Base-by-base conservation (phyloP, 1,139 yeast genomes). In the Pichia kudriavzevii region DNA sequence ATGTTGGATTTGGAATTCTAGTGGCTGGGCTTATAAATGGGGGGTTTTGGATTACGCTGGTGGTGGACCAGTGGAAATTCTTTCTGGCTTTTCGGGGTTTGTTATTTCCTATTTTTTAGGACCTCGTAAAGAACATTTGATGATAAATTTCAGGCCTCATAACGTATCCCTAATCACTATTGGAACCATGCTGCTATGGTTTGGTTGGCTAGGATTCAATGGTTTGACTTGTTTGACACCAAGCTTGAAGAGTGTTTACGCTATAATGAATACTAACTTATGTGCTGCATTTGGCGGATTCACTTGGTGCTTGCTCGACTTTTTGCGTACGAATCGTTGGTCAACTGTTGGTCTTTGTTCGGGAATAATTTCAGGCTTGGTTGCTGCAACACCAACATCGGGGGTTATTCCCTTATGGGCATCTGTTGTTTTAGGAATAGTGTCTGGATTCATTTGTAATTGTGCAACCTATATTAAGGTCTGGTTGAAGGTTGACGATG, bases 21-120 rank as follows among this genome's bases (percentile, higher is more conserved):
- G 79, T 30, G 97, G 97, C 28, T 91, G 97, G 97, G 95, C 95
- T 26, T 73, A 67, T 59, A 69, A 72, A 49, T 88, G 95, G 72
- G 95, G 95, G 14, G 97, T 80, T 1, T 66, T 88, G 39, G 98
- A 91, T 58, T 91, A 85, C 59, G 97, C 98, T 22, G 98, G 98
- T 26, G 96, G 96, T 35, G 97, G 97, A 0, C 95, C 96, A 1
- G 95, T 91, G 28, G 97, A 91, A 59, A 84, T 91, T 38, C 72
- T 85, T 24, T 78, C 94, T 21, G 97, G 97, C 47, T 81, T 85
- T 17, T 82, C 87, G 28, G 96, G 95, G 2, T 78, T 88, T 51
- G 95, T 83, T 8, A 81, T 81, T 50, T 79, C 93, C 12, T 75
- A 78, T 41, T 85, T 83, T 40, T 66, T 87, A 38, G 95, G 96